Evolutionary conservation across 2,329 filamentous ascomycete genomes (phyloP), one percentile per base, ranked within the genome.

Genomic region (Nigrospora oryzae): DNA sequence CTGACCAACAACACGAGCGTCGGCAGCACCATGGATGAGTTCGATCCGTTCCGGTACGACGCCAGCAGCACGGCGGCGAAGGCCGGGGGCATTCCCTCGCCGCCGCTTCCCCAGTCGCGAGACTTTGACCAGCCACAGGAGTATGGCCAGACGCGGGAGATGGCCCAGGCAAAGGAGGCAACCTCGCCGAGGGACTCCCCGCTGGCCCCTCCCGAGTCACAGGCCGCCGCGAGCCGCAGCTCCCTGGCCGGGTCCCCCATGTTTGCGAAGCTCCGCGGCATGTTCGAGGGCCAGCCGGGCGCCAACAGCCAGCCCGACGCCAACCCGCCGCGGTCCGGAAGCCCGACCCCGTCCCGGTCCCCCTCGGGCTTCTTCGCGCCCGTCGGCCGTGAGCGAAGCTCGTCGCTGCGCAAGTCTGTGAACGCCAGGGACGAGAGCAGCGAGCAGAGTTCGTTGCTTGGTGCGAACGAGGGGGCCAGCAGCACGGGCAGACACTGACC

Each of bases 241-340:
- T 54, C 51, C 5, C 45, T 49, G 11, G 43, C 43, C 14, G 44
- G 49, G 1, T 56, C 56, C 2, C 52, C 57, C 2, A 56, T 69
- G 16, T 69, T 70, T 54, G 59, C 64, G 42, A 60, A 61, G 31
- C 65, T 70, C 60, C 61, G 66, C 17, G 66, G 53, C 46, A 63
- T 70, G 36, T 70, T 69, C 43, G 67, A 69, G 49, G 46, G 43
- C 38, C 38, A 33, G 31, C 33, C n/a, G n/a, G n/a, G 32, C 7
- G 33, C 31, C 16, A 30, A 19, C 33, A 42, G 19, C 40, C 23
- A 28, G 7, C 16, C 51, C 15, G 46, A 41, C 35, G 45, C 40
- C 14, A 42, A 40, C 34, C 3, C 3, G 40, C n/a, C 36, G 30
- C 11, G 16, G 11, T 16, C 45, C 45, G 16, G 23, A 6, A 58